These are phyloP conservation scores for Scheffersomyces coipomensis DNA, from an alignment of 805 yeast genomes.

Conservation along the genomic window DNA sequence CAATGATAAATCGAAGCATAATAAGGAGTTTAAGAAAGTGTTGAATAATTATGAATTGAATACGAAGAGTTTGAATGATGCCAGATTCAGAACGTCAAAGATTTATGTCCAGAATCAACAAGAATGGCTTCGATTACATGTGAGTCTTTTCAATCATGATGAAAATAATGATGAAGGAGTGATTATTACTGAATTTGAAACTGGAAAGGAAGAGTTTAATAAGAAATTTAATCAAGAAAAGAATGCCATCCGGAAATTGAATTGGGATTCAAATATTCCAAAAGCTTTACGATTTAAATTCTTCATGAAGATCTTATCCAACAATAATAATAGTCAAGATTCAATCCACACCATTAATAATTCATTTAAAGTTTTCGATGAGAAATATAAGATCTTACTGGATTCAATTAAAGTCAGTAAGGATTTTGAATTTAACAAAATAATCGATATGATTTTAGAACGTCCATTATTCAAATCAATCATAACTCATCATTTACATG, in stretches of 20 bases:
- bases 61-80: constrained; percentile 20
- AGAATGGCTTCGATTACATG: constrained; percentile 24
- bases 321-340: constrained; percentile 9
- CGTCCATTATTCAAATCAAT: constrained; percentile 31
- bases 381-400: constrained; percentile 23
- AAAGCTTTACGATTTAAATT: constrained; percentile 23
- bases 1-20: constrained; percentile 54
- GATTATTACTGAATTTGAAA: background rate
- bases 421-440: constrained; percentile 30
- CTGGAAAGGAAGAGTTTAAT: constrained; percentile 17
- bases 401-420: constrained; percentile 26
- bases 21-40: constrained; percentile 49
- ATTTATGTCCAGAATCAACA: constrained; percentile 18
- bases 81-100: constrained; percentile 17
- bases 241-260: constrained; percentile 26
- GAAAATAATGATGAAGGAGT: background rate
- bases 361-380: constrained; percentile 16
- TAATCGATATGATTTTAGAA: constrained; percentile 19
- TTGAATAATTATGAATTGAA: constrained; percentile 37
- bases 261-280: constrained; percentile 38
- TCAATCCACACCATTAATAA: constrained; percentile 14
- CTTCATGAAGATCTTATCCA: constrained; percentile 21
- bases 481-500: constrained; percentile 10
- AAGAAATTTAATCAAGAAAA: constrained; percentile 27
- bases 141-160: constrained; percentile 13